Percentiles rank a stretch among this genome's conserved stretches.
phyloP scores from a whole-genome alignment of 192 early-diverging fungal genomes.

The Podila clonocystis region DNA sequence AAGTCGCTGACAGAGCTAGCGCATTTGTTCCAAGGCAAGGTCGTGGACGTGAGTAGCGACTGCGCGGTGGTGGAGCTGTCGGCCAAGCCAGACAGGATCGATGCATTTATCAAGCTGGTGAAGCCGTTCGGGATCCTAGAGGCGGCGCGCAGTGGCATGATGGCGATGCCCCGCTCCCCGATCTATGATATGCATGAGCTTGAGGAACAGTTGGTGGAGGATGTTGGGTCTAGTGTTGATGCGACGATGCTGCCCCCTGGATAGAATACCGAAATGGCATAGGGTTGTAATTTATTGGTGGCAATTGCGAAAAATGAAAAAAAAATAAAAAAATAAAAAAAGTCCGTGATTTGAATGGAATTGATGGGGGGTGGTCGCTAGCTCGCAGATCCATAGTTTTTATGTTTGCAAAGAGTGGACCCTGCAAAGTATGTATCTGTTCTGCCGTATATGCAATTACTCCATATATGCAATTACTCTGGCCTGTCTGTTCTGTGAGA shows the following conservation, averaged over 20 bases:
- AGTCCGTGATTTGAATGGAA: too few species aligned
- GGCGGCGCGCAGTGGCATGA: conserved; percentile 91
- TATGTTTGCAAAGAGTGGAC: neutral
- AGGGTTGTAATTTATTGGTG: neutral
- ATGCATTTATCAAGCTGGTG: conserved; percentile 92
- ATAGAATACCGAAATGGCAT: conserved; percentile 53
- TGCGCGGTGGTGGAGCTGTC: conserved; percentile 87
- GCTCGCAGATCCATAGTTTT: too few species aligned
- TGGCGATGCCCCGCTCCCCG: conserved; percentile 96
- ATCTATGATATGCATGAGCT: conserved; percentile 79
- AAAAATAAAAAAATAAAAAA: too few species aligned
- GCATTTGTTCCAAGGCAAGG: conserved; percentile 83
- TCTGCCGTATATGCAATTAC: too few species aligned
- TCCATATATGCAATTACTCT: too few species aligned
- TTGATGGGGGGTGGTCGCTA: too few species aligned
- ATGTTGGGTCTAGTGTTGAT: conserved; percentile 77
- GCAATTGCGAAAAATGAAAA: too few species aligned
- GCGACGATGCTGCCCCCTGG: conserved; percentile 93
- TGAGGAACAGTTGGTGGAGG: conserved; percentile 71
- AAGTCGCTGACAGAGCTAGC: conserved; percentile 85
- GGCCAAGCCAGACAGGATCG: conserved; percentile 88
- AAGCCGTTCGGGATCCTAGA: conserved; percentile 97
- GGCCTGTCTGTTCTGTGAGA: too few species aligned
- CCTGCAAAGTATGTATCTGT: too few species aligned
- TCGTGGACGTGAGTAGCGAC: conserved; percentile 90